Percentiles rank a stretch among this genome's conserved stretches.
Conservation (phyloP, 2,329 filamentous ascomycete species). For the Pleomassaria siparia region DNA sequence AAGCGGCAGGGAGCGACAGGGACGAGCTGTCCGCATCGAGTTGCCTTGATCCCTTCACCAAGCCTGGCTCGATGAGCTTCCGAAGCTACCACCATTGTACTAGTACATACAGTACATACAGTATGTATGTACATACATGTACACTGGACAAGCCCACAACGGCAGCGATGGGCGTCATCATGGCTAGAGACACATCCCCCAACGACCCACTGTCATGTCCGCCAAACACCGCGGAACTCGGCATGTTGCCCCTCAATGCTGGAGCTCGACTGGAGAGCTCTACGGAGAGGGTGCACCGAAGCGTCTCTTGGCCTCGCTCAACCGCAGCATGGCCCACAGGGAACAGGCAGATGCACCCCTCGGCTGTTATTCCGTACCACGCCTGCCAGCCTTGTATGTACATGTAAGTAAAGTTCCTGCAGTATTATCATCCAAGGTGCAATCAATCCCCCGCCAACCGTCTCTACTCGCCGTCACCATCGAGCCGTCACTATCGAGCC, state of each 20-base stretch:
- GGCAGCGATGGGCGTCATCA: constrained; percentile 14
- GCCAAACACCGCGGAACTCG: constrained; percentile 17
- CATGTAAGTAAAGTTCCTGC: too few species aligned
- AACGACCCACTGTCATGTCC: not conserved
- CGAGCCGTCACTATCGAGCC: too few species aligned
- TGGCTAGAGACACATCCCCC: not conserved
- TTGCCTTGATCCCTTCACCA: too few species aligned
- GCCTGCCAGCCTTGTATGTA: not conserved
- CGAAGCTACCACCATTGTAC: too few species aligned
- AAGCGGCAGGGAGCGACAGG: too few species aligned
- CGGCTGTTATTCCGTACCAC: constrained; percentile 7
- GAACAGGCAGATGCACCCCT: constrained; percentile 5
- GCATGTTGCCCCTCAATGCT: constrained; percentile 10
- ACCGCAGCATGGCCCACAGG: constrained; percentile 10
- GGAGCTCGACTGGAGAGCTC: constrained; percentile 1
- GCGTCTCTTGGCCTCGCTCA: constrained; percentile 15
- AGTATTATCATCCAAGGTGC: too few species aligned
- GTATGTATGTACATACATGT: too few species aligned
- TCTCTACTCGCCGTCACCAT: constrained; percentile 16
- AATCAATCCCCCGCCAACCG: not conserved
- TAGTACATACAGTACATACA: too few species aligned
- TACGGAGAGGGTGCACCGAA: constrained; percentile 10
- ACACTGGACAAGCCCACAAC: too few species aligned
- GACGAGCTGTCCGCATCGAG: too few species aligned
- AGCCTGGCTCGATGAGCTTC: too few species aligned